Base-by-base conservation (phyloP, 768 basidiomycete genomes). In the Russula virescens region DNA sequence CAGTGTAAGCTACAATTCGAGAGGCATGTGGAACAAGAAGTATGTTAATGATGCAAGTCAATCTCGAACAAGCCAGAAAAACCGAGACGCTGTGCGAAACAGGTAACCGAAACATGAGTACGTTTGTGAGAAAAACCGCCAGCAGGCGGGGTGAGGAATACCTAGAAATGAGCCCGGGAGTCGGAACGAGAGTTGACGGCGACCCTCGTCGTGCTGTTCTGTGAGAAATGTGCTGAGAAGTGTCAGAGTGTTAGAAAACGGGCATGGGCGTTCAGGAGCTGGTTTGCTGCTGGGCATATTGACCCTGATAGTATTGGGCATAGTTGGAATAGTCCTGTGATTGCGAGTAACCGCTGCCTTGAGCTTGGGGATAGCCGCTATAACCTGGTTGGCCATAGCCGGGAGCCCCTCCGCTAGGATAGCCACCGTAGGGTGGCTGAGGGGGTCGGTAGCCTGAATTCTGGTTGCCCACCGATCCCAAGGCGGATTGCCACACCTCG, bases 301-400 rank as follows among this genome's bases (percentile, higher is more conserved):
- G 90, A 73, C 83, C 84, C 78, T 92, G 90, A 75, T 94, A 94
- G 74, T 93, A 94, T 64, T 89, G 82, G 48, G 90, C 88, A 65
- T 93, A 93, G 73, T 84, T 89, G 72, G 84, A 79, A 72, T 91
- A 91, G 73, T 91, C 91, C 76, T 87, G 85, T 67, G 80, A 66
- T 68, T 79, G 79, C 53, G 77, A 76, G 42, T 62, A 65, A 42
- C 64, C 53, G 43, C 55, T 7, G 28, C 53, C 56, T 51, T 62
- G 52, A 38, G 60, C 56, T 51, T 62, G 52, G 35, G 54, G 50
- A 38, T 65, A 53, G 26, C 67, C 69, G 34, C 61, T 56, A 50
- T 68, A 64, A 48, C 69, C 67, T 58, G 56, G 38, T 31, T 58
- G 62, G 19, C 60, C 62, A 46, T 66, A 70, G n/a, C 59, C 55